Evolutionary conservation across 202 grass and related monocot species (phyloP).

Genomic region (Brachypodium distachyon): DNA sequence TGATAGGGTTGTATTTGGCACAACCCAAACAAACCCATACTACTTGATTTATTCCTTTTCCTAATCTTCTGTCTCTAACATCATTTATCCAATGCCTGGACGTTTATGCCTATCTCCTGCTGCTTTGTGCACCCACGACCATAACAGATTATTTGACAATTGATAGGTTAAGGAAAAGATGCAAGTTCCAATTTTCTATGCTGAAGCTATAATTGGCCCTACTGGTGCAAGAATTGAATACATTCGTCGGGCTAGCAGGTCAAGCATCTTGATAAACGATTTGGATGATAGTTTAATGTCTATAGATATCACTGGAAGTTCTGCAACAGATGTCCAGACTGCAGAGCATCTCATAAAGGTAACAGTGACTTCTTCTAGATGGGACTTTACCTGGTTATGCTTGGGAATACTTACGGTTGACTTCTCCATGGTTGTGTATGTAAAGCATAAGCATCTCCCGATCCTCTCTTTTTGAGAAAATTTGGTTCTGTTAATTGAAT

Average conservation of each 20-base stretch:
- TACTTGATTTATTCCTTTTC: too few species aligned
- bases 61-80: too few species aligned
- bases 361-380: neutral
- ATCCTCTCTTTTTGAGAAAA: neutral
- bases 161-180: slow-evolving; percentile 48
- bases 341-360: slow-evolving; percentile 73
- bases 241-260: slow-evolving; percentile 51
- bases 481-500: neutral
- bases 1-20: too few species aligned
- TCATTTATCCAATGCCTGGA: too few species aligned
- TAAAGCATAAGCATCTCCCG: neutral
- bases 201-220: slow-evolving; percentile 62
- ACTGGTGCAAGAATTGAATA: slow-evolving; percentile 57
- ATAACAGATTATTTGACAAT: slow-evolving; percentile 33
- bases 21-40: too few species aligned
- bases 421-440: neutral
- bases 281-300: slow-evolving; percentile 34
- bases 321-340: slow-evolving; percentile 46
- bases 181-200: slow-evolving; percentile 58
- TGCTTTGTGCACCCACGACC: too few species aligned
- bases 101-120: too few species aligned
- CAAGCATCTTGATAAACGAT: slow-evolving; percentile 39
- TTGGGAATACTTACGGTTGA: neutral
- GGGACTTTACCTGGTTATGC: neutral
- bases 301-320: slow-evolving; percentile 54